These are phyloP conservation scores for Cutaneotrichosporon mucoides DNA, from an alignment of 1,284 basidiomycete species.

Conservation along the genomic window DNA sequence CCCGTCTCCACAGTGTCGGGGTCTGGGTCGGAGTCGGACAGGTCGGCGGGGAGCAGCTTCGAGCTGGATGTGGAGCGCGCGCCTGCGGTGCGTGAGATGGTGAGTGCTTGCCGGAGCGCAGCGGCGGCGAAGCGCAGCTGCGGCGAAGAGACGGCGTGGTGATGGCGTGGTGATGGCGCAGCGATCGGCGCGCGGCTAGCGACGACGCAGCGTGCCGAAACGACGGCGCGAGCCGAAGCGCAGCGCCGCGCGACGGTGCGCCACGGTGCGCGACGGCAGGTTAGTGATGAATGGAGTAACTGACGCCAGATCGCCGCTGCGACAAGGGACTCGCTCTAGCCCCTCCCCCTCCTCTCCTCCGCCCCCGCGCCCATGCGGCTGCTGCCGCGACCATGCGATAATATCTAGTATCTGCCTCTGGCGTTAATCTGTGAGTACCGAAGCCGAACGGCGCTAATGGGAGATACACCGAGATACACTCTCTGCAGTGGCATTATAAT, in stretches of 20 bases:
- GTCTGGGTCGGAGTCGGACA: background rate
- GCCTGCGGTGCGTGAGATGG: background rate
- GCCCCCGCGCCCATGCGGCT: no score
- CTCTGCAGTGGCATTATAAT: no score
- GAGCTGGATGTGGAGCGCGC: background rate
- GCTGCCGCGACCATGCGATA: no score
- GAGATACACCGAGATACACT: no score
- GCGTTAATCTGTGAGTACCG: no score
- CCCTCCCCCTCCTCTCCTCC: background rate
- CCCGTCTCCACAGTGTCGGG: background rate
- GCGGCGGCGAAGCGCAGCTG: background rate
- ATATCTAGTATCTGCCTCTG: no score
- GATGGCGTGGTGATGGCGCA: background rate
- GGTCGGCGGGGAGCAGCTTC: background rate
- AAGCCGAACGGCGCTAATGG: no score
- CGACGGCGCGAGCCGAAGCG: no score
- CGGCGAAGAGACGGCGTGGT: background rate
- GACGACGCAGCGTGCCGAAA: no score
- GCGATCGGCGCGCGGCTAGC: no score
- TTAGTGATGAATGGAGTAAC: background rate
- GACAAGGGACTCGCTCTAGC: background rate
- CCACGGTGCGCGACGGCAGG: background rate
- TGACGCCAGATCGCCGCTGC: conserved; percentile 1
- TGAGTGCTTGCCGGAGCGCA: background rate
- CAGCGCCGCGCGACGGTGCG: background rate